Base-by-base conservation (phyloP, 2,329 filamentous ascomycete species). In the Gremmenia infestans region DNA sequence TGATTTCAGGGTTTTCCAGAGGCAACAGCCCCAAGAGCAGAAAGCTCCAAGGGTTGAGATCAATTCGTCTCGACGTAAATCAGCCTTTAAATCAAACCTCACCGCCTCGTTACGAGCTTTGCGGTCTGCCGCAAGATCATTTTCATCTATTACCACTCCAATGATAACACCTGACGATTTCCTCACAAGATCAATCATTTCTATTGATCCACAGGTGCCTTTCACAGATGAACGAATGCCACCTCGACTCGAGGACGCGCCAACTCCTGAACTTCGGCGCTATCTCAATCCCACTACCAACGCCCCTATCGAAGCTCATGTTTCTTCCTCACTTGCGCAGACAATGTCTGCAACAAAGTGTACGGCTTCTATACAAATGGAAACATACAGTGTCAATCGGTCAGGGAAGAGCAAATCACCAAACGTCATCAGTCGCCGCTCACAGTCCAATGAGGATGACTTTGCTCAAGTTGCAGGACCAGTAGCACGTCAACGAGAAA, bases 291-390 rank as follows among this genome's bases (percentile, higher is more conserved):
- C 85, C 8, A 82, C 81, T 1, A 82, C 77, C 17, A 76, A 72
- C 49, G 71, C 74, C 6, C 77, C 75, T 17, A 72, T 77, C 39
- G 76, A 80, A 54, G 67, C 68, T 48, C 68, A 70, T 58, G 62
- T 70, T 28, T 63, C 62, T 28, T 53, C 65, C 54, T 72, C 68
- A 25, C 74, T 67, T 25, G 60, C 66, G n/a, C 67, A 67, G 58
- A 70, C 67, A 22, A 68, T 63, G 62, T 55, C 70, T 65, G 55
- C 68, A 68, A 71, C 74, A 57, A 72, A 73, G 52, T 87, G 81
- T 65, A 85, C 82, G 14, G 83, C 85, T 25, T 87, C 85, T 1
- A 87, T 88, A 56, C 84, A 87, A 68, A 86, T 88, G 84, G 83
- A 86, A 65, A 88, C 85, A 0, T 88, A 88, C 74, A 77, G 83